Percentiles rank a stretch among this genome's conserved stretches.
These are phyloP conservation scores for Pseudogymnoascus sp. DNA, from an alignment of 2,329 filamentous ascomycete species.

Conservation along the genomic window DNA sequence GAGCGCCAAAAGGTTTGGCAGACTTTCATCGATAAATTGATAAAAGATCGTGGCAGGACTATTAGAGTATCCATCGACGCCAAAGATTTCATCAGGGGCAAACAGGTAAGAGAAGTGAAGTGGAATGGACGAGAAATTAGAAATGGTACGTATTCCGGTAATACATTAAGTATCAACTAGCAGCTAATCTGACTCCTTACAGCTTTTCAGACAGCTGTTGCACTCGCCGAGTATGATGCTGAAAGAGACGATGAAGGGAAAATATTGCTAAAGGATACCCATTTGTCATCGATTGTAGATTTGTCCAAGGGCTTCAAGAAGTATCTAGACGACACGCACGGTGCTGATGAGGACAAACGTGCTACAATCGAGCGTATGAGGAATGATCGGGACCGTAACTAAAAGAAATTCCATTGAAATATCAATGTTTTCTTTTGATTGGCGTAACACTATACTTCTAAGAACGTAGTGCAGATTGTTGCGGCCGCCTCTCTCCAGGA, in stretches of 20 bases:
- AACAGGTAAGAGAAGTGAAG: slow-evolving; percentile 6
- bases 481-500: too few species aligned
- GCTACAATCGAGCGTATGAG: background rate
- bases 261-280: slow-evolving; percentile 9
- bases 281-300: slow-evolving; percentile 12
- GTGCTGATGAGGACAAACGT: slow-evolving; percentile 9
- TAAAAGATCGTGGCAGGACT: background rate
- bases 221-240: slow-evolving; percentile 14
- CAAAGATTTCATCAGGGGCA: slow-evolving; percentile 6
- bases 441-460: too few species aligned
- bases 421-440: background rate
- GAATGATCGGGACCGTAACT: background rate
- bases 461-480: too few species aligned
- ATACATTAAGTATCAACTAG: background rate
- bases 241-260: slow-evolving; percentile 12
- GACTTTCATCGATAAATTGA: slow-evolving; percentile 13
- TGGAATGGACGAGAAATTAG: slow-evolving; percentile 12
- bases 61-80: slow-evolving; percentile 1
- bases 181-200: background rate
- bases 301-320: slow-evolving; percentile 12
- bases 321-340: slow-evolving; percentile 10
- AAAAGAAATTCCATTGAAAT: background rate
- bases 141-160: slow-evolving; percentile 8
- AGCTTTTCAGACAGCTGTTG: slow-evolving; percentile 15
- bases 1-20: slow-evolving; percentile 20